phyloP scores from a whole-genome alignment of 2,329 filamentous ascomycete genomes.

The Aureobasidium namibiae region DNA sequence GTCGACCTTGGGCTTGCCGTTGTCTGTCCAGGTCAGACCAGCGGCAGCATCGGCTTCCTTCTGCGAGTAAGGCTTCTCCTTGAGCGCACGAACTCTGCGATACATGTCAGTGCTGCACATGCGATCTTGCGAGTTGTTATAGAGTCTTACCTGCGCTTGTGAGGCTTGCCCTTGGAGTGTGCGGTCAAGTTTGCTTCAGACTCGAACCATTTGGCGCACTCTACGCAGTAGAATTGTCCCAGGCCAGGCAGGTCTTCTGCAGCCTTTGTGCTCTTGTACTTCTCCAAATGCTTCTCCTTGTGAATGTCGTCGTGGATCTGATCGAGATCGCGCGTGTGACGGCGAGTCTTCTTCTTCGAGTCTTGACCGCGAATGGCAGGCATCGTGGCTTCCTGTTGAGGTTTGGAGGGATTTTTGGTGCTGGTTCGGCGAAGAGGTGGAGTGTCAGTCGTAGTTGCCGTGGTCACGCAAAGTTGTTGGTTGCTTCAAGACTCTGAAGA shows the following conservation, averaged over 20 bases:
- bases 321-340: slow-evolving; percentile 69
- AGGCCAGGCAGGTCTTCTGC: slow-evolving; percentile 81
- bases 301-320: slow-evolving; percentile 79
- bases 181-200: slow-evolving; percentile 64
- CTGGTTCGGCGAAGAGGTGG: background rate
- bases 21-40: slow-evolving; percentile 64
- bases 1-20: slow-evolving; percentile 12
- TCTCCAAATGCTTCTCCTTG: slow-evolving; percentile 68
- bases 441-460: background rate
- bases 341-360: slow-evolving; percentile 41
- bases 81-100: slow-evolving; percentile 66
- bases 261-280: slow-evolving; percentile 71
- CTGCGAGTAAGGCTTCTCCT: slow-evolving; percentile 78
- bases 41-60: slow-evolving; percentile 75
- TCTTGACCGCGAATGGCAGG: slow-evolving; percentile 42
- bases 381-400: slow-evolving; percentile 28
- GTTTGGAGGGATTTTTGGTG: background rate
- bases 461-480: background rate
- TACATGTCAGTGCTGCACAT: background rate
- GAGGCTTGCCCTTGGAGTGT: slow-evolving; percentile 81
- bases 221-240: slow-evolving; percentile 77
- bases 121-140: background rate
- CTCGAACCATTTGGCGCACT: slow-evolving; percentile 97
- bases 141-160: slow-evolving; percentile 68
- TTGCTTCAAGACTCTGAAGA: background rate